These are phyloP conservation scores for Trichomonascaceae sp. DNA, from an alignment of 1,139 yeast genomes.

Conservation along the genomic window DNA sequence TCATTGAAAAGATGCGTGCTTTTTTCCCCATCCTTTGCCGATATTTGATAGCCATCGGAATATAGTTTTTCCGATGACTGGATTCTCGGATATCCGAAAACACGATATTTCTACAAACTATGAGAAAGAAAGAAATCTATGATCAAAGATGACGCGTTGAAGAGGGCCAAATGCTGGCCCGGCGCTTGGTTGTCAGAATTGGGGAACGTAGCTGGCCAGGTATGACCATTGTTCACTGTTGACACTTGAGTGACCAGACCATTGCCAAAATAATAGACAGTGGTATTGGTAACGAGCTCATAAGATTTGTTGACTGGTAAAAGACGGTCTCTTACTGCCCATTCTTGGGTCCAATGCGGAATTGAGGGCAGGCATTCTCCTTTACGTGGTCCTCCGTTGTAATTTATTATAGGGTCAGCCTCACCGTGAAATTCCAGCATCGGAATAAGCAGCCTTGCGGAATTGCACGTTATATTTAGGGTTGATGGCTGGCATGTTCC, in stretches of 20 bases:
- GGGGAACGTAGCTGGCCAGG: slow-evolving; percentile 10
- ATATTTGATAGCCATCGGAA: no score
- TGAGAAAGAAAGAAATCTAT: slow-evolving; percentile 5
- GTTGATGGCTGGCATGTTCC: slow-evolving; percentile 7
- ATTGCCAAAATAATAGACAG: slow-evolving; percentile 2
- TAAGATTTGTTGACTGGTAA: slow-evolving; percentile 1
- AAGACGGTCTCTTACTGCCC: slow-evolving; percentile 8
- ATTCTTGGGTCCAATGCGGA: slow-evolving; percentile 7
- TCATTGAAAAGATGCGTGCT: neutral
- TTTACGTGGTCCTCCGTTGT: slow-evolving; percentile 4
- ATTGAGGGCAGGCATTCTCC: slow-evolving; percentile 8
- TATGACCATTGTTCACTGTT: slow-evolving; percentile 8
- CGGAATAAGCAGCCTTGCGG: slow-evolving; percentile 7
- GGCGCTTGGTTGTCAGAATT: slow-evolving; percentile 3
- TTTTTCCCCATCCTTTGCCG: no score
- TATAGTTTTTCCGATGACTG: no score
- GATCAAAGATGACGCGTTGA: slow-evolving; percentile 7
- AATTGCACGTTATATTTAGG: slow-evolving; percentile 2
- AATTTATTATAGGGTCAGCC: slow-evolving; percentile 3
- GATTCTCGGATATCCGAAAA: no score
- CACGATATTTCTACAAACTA: neutral
- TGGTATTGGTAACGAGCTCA: slow-evolving; percentile 3
- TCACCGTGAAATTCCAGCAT: slow-evolving; percentile 10
- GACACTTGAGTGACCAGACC: slow-evolving; percentile 4
- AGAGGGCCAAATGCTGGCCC: slow-evolving; percentile 7